Conservation (phyloP, 257 asterid species). For the Schizonepeta tenuifolia region DNA sequence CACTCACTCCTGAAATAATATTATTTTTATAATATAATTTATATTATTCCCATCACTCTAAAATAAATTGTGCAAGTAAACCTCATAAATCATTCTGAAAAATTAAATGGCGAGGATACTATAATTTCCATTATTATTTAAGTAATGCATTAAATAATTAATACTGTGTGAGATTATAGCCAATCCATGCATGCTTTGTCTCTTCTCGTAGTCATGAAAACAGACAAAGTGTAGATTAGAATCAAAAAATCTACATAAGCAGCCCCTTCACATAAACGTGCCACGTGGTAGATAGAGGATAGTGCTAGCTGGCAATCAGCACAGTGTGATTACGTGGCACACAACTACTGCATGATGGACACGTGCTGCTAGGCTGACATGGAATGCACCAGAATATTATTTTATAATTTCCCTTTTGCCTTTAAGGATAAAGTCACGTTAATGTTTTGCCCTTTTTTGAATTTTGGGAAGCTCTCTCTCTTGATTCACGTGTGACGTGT, state of each 20-base stretch:
- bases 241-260: not conserved
- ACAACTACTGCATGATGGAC: conserved; percentile 25
- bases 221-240: not conserved
- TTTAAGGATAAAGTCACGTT: conserved; percentile 7
- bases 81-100: too few relatives aligned
- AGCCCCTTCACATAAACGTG: not conserved
- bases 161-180: too few relatives aligned
- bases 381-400: not conserved
- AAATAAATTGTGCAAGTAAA: too few relatives aligned
- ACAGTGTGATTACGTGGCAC: not conserved
- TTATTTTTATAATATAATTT: too few relatives aligned
- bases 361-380: conserved; percentile 28
- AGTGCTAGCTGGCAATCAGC: conserved; percentile 25
- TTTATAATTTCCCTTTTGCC: not conserved
- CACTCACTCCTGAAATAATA: too few relatives aligned
- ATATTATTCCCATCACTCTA: too few relatives aligned
- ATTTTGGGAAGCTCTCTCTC: conserved; percentile 1
- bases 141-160: too few relatives aligned
- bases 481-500: conserved; percentile 24
- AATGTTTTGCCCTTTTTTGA: not conserved
- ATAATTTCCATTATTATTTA: too few relatives aligned
- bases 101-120: too few relatives aligned
- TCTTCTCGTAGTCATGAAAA: not conserved
- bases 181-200: not conserved
- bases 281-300: conserved; percentile 25